Base-by-base conservation (phyloP, 2,329 filamentous ascomycete genomes). In the Pseudopithomyces chartarum region DNA sequence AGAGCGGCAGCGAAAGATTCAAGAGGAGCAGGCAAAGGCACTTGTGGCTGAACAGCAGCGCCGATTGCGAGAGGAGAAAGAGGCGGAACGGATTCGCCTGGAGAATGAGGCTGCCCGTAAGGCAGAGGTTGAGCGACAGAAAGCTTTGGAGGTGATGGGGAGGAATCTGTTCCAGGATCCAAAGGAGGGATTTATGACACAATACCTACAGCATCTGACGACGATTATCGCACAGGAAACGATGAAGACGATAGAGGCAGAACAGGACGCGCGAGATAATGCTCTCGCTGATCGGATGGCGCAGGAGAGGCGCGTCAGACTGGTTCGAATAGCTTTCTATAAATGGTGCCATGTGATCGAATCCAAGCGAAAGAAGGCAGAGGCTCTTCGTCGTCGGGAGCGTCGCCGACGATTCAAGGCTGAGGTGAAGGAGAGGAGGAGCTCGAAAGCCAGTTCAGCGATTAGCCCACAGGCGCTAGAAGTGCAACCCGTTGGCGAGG, bases 201-300 rank as follows among this genome's bases (percentile, higher is more conserved):
- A 82, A 54, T 81, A 75, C 54, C 62, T 82, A 23, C 78, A 81
- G 42, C 77, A 75, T 44, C 63, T 66, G 45, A 67, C 76, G 22
- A 62, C 66, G 4, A 66, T 70, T 11, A 66, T 77, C 11, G 71
- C 78, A n/a, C 63, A 67, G 2, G 65, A 71, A 33, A 66, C 68
- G 1, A 65, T 73, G 43, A 71, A 70, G 45, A 55, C 74, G 48
- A 56, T 75, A 34, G 66, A 73, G 11, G 70, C 65, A 53, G 69
- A 77, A 50, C 68, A 71, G 57, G 68, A 76, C 54, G 67, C 74
- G 49, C 57, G 44, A 53, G 57, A 52, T 52, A 55, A 54, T 15
- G 61, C 64, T 13, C 42, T 59, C 32, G 65, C 66, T 32, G 65
- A 65, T 17, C 59, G 57, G 26, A 65, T 63, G 44, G 56, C 62